Percentiles rank a stretch among this genome's conserved stretches.
These are phyloP conservation scores for Stagonosporopsis tanaceti DNA, from an alignment of 2,329 filamentous ascomycete genomes.

Conservation along the genomic window DNA sequence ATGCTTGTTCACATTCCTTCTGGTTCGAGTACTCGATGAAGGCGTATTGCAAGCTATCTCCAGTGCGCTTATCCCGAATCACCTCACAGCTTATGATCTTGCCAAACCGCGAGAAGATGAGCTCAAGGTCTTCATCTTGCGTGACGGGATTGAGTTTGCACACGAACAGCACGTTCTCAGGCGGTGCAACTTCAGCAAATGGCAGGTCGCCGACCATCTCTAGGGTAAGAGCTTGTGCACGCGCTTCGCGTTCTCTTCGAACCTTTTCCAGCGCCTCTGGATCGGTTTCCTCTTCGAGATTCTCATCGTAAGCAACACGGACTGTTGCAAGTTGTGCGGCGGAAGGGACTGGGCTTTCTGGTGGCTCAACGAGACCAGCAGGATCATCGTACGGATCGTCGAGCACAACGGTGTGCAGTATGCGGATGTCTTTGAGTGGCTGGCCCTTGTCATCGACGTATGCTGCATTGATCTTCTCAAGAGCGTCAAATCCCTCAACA, in stretches of 20 bases:
- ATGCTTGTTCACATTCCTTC: constrained; percentile 90
- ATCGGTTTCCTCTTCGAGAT: constrained; percentile 78
- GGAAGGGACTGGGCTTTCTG: constrained; percentile 79
- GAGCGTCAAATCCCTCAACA: constrained; percentile 90
- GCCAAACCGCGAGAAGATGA: constrained; percentile 97
- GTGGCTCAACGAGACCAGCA: constrained; percentile 75
- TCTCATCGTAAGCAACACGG: constrained; percentile 88
- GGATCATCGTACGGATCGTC: constrained; percentile 94
- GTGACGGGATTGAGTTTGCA: constrained; percentile 99
- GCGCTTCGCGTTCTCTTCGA: constrained; percentile 86
- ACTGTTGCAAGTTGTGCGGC: constrained; percentile 89
- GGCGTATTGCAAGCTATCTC: constrained; percentile 94
- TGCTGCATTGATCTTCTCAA: constrained; percentile 91
- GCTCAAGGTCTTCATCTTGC: constrained; percentile 88
- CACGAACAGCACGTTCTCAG: constrained; percentile 96
- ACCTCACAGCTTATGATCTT: constrained; percentile 96
- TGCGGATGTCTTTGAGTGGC: constrained; percentile 91
- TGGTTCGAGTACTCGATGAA: constrained; percentile 98
- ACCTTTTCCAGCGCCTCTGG: constrained; percentile 81
- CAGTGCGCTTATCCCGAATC: constrained; percentile 90
- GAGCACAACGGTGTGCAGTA: constrained; percentile 89
- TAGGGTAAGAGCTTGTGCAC: constrained; percentile 90
- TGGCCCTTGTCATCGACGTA: constrained; percentile 87
- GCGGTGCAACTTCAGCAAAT: constrained; percentile 96
- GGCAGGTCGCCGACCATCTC: constrained; percentile 98